phyloP scores from a whole-genome alignment of 768 basidiomycete genomes.

The Naganishia onofrii region DNA sequence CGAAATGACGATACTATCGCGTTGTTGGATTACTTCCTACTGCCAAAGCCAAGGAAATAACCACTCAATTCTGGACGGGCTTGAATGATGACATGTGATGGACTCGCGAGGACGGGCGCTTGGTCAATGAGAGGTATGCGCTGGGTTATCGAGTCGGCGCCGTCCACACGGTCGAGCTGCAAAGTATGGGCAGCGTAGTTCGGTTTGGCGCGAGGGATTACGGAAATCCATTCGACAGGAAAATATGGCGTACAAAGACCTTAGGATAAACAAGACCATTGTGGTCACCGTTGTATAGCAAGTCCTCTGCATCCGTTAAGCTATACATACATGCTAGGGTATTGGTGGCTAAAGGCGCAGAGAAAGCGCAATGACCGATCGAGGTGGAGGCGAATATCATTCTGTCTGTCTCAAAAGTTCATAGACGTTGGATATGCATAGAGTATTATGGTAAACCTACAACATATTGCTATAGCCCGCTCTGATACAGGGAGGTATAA shows the following conservation, averaged over 20 bases:
- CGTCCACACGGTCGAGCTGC: too few relatives aligned
- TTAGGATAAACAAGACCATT: too few relatives aligned
- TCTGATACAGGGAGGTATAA: neutral
- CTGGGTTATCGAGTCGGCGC: too few relatives aligned
- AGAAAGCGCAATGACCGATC: neutral
- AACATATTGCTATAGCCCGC: neutral
- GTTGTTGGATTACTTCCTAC: neutral
- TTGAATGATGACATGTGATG: slow-evolving; percentile 5
- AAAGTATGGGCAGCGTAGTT: too few relatives aligned
- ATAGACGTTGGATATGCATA: neutral
- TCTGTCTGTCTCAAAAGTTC: neutral
- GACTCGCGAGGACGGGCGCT: neutral
- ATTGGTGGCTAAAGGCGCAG: slow-evolving; percentile 1
- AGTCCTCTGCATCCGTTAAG: too few relatives aligned
- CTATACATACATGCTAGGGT: neutral
- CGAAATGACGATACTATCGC: neutral
- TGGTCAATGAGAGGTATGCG: too few relatives aligned
- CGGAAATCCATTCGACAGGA: too few relatives aligned
- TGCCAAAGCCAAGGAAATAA: slow-evolving; percentile 3
- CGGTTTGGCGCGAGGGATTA: too few relatives aligned
- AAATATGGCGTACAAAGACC: too few relatives aligned
- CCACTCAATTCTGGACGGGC: slow-evolving; percentile 17
- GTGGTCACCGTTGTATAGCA: neutral
- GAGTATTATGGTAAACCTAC: neutral
- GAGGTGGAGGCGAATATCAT: slow-evolving; percentile 20